Evolutionary conservation across 768 basidiomycete genomes (phyloP).

Genomic region (Pulveroboletus ravenelii): DNA sequence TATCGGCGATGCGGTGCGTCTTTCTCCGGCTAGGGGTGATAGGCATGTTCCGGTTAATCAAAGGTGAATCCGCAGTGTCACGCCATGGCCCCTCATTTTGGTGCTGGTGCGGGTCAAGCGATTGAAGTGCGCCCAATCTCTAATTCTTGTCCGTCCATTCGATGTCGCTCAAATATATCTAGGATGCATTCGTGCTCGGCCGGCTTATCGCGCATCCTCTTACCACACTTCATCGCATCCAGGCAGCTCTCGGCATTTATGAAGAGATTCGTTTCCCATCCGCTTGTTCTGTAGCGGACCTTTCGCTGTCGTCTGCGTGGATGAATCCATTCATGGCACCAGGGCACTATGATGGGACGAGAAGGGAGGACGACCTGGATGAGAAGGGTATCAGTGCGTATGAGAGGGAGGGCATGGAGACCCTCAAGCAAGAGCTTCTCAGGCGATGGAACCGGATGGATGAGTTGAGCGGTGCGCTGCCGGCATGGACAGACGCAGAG

Average conservation of each 20-base stretch:
- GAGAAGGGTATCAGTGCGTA: constrained; percentile 4
- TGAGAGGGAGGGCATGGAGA: constrained; percentile 18
- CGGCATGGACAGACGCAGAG: constrained; percentile 18
- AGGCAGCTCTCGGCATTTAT: constrained; percentile 4
- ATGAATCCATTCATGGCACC: constrained; percentile 18
- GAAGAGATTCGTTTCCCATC: constrained; percentile 14
- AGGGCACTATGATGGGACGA: constrained; percentile 21
- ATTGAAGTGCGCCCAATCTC: constrained; percentile 14
- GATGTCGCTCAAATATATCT: background rate
- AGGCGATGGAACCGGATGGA: constrained; percentile 17
- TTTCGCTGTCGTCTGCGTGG: constrained; percentile 15
- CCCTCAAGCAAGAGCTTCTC: constrained; percentile 6
- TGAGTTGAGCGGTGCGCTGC: constrained; percentile 1
- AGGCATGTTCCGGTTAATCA: background rate
- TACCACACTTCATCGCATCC: constrained; percentile 1
- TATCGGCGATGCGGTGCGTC: constrained; percentile 45
- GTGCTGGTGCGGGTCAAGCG: constrained; percentile 26
- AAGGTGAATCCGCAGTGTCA: constrained; percentile 9
- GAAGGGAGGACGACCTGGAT: constrained; percentile 5
- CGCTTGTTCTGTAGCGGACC: constrained; percentile 8
- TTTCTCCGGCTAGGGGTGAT: background rate
- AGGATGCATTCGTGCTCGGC: constrained; percentile 21
- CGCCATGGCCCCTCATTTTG: constrained; percentile 24
- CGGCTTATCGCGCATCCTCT: constrained; percentile 18
- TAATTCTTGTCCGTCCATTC: accelerated